Evolutionary conservation across 371 early-diverging fungal genomes (phyloP).

Genomic region (Mortierella sp.): DNA sequence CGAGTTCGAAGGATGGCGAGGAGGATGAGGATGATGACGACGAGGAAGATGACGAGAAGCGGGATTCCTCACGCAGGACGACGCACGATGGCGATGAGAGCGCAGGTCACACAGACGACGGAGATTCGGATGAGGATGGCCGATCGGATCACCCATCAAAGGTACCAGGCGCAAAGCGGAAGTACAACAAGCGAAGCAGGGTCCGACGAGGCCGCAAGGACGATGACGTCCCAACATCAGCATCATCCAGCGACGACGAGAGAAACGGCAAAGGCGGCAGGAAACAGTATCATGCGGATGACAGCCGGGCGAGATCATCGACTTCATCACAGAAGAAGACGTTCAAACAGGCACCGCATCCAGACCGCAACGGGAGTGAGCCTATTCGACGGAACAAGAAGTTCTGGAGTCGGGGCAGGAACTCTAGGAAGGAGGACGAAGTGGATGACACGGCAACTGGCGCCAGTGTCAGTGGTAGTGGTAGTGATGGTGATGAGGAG

Average conservation of each 20-base stretch:
- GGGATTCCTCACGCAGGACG: background rate
- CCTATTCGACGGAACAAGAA: constrained; percentile 42
- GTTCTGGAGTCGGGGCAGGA: constrained; percentile 41
- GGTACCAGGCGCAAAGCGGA: background rate
- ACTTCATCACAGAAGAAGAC: background rate
- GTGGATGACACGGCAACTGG: constrained; percentile 35
- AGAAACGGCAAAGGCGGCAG: background rate
- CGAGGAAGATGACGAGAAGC: constrained; percentile 4
- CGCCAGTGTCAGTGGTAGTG: constrained; percentile 19
- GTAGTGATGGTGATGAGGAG: background rate
- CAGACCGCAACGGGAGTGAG: background rate
- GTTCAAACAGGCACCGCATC: constrained; percentile 6
- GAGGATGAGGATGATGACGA: constrained; percentile 27
- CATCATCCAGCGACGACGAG: constrained; percentile 7
- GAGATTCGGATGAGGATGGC: background rate
- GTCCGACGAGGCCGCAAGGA: background rate
- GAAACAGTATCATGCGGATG: background rate
- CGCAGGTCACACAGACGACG: constrained; percentile 12
- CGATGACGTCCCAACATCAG: background rate
- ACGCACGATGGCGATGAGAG: background rate
- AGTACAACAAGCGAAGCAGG: background rate
- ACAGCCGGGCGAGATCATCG: background rate
- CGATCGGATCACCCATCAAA: background rate
- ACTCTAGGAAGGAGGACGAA: constrained; percentile 47
- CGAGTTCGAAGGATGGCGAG: constrained; percentile 25